Evolutionary conservation across 148 eudicot genomes (phyloP), one percentile per base, ranked within the genome.

Genomic region (Spergularia bocconei): DNA sequence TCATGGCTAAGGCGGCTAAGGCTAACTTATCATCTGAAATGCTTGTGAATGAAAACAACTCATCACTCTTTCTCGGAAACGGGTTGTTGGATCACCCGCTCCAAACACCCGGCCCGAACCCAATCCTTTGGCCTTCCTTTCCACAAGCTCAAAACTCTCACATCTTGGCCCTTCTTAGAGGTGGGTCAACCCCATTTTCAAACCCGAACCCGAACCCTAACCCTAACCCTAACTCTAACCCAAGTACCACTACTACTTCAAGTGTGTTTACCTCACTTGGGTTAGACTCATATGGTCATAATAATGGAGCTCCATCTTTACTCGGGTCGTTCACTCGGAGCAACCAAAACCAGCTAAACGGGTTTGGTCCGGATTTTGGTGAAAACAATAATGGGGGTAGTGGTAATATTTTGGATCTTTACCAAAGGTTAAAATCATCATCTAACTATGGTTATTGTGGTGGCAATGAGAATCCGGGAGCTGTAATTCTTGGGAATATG

Each of bases 351-450:
- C 81, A 79, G 38, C 61, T 74, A 65, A 80, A 63, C 39, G 88
- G 87, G 29, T 80, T 84, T 59, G 75, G 10, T 14, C 74, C 63
- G 61, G 95, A 86, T 53, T 73, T 62, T 67, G 75, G 55, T 67
- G 87, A 50, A 63, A 87, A 87, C 25, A 81, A 85, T 55, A 75
- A 72, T 13, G 88, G 82, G 19, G 53, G 38, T n/a, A n/a, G n/a
- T 51, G 20, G 13, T 38, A 54, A 59, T 48, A 63, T 79, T 44
- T 78, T 85, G 36, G 88, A 87, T 51, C 70, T 85, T 11, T 85
- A 85, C 78, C 92, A 91, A 69, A 82, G 88, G 85, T 58, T 89
- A 12, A 86, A 88, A 75, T 66, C 88, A 62, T 76, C 92, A 47
- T 44, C 78, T 2, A 76, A 68, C 53, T 63, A 75, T 13, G 61